These are phyloP conservation scores for Mycena chlorophos DNA, from an alignment of 768 basidiomycete species.

Conservation along the genomic window DNA sequence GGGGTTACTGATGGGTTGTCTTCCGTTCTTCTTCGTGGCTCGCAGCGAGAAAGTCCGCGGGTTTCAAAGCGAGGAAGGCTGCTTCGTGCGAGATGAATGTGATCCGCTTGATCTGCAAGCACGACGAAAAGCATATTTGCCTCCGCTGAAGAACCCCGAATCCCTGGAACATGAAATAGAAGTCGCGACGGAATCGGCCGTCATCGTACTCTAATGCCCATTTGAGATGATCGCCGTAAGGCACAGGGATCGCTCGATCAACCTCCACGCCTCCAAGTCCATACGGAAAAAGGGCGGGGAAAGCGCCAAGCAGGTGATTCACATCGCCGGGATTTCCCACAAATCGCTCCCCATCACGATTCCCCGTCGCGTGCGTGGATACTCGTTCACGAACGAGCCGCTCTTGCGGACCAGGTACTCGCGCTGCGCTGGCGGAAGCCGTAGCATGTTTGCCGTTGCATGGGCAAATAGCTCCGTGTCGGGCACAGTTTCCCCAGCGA, in stretches of 20 bases:
- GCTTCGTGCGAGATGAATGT: not conserved
- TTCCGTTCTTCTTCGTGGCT: slow-evolving; percentile 31
- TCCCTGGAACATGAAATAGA: not conserved
- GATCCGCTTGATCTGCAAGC: not conserved
- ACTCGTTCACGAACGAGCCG: slow-evolving; percentile 32
- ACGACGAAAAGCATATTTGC: not conserved
- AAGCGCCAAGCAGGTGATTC: slow-evolving; percentile 33
- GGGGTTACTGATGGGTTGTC: slow-evolving; percentile 26
- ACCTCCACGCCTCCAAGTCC: slow-evolving; percentile 33
- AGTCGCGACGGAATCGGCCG: slow-evolving; percentile 27
- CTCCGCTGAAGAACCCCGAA: not conserved
- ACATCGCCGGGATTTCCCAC: too few relatives aligned
- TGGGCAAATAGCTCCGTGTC: not conserved
- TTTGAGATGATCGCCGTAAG: slow-evolving; percentile 27
- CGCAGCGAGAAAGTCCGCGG: not conserved
- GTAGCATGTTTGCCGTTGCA: not conserved
- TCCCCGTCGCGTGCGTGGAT: slow-evolving; percentile 15
- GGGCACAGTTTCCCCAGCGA: not conserved
- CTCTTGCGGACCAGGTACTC: slow-evolving; percentile 20
- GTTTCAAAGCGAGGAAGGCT: not conserved
- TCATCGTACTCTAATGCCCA: slow-evolving; percentile 34
- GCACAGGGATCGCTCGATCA: slow-evolving; percentile 2
- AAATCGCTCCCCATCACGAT: slow-evolving; percentile 23
- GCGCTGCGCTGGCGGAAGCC: not conserved
- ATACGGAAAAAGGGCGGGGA: slow-evolving; percentile 38